Percentiles rank a stretch among this genome's conserved stretches.
Evolutionary conservation across 352 stramenopile species (phyloP).

Genomic region (Phytophthora palmivora): DNA sequence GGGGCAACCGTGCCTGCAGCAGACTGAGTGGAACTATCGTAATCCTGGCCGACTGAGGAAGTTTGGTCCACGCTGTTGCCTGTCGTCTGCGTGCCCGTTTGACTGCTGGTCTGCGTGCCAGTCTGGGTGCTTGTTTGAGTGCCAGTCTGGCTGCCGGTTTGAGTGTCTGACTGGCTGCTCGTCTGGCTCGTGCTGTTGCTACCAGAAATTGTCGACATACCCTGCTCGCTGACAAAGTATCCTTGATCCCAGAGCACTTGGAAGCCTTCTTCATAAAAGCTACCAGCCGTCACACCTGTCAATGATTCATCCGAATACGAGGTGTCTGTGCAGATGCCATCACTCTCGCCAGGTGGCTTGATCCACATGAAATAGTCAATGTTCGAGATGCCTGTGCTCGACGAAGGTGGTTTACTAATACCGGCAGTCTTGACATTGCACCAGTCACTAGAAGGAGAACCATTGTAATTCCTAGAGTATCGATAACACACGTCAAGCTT

Average conservation of each 20-base stretch:
- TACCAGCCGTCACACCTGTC: constrained; percentile 50
- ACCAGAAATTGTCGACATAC: constrained; percentile 32
- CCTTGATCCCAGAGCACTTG: constrained; percentile 70
- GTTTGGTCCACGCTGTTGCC: constrained; percentile 20
- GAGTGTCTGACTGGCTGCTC: constrained; percentile 10
- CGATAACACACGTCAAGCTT: constrained; percentile 60
- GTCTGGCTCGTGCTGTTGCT: constrained; percentile 24
- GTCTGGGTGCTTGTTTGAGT: constrained; percentile 6
- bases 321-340: constrained; percentile 59
- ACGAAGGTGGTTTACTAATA: constrained; percentile 63
- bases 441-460: constrained; percentile 53
- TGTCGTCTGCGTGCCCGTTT: constrained; percentile 17
- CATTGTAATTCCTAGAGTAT: constrained; percentile 70
- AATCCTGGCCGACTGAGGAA: constrained; percentile 13
- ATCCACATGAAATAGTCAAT: constrained; percentile 79
- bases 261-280: constrained; percentile 69
- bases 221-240: constrained; percentile 59
- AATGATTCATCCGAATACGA: constrained; percentile 37
- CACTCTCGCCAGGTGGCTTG: constrained; percentile 70
- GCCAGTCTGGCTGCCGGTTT: constrained; percentile 6
- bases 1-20: constrained; percentile 25
- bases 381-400: constrained; percentile 50
- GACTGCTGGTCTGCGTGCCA: constrained; percentile 6
- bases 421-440: constrained; percentile 70
- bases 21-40: constrained; percentile 24